Conservation (phyloP, 495 filamentous ascomycete species). For the Bacidia gigantensis region DNA sequence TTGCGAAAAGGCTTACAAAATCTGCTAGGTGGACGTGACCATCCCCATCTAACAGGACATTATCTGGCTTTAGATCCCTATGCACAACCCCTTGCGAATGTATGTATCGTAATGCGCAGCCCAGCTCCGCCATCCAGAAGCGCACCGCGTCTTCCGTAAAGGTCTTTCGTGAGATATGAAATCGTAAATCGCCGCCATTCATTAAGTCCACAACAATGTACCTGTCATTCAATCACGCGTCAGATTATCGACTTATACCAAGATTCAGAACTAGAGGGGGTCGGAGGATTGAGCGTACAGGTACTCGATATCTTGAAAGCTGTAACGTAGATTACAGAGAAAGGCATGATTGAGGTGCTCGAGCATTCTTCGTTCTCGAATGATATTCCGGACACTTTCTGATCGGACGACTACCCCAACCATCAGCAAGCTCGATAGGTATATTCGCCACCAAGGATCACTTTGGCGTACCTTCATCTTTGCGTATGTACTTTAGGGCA, state of each 20-base stretch:
- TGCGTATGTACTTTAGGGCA: constrained; percentile 94
- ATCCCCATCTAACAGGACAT: constrained; percentile 83
- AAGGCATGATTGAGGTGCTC: constrained; percentile 96
- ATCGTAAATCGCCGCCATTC: constrained; percentile 93
- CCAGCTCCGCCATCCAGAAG: constrained; percentile 92
- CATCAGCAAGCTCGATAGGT: too few relatives aligned
- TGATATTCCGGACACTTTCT: constrained; percentile 95
- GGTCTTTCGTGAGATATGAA: constrained; percentile 94
- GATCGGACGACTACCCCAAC: constrained; percentile 68
- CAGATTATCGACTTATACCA: background rate
- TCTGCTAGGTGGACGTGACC: constrained; percentile 96
- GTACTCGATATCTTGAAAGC: constrained; percentile 98
- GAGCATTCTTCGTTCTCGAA: constrained; percentile 92
- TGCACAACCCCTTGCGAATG: constrained; percentile 90
- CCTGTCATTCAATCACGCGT: constrained; percentile 36
- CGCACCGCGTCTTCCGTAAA: constrained; percentile 95
- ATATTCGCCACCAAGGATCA: too few relatives aligned
- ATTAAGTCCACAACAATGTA: constrained; percentile 97
- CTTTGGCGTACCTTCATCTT: constrained; percentile 78
- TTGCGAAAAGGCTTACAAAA: constrained; percentile 51
- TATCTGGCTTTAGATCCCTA: constrained; percentile 93
- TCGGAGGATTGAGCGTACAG: constrained; percentile 47
- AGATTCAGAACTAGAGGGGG: background rate
- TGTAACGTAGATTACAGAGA: constrained; percentile 95
- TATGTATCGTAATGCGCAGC: constrained; percentile 83